Evolutionary conservation across 139 green algal species (phyloP), one percentile per base, ranked within the genome.

Genomic region (Auxenochlorella pyrenoidosa): DNA sequence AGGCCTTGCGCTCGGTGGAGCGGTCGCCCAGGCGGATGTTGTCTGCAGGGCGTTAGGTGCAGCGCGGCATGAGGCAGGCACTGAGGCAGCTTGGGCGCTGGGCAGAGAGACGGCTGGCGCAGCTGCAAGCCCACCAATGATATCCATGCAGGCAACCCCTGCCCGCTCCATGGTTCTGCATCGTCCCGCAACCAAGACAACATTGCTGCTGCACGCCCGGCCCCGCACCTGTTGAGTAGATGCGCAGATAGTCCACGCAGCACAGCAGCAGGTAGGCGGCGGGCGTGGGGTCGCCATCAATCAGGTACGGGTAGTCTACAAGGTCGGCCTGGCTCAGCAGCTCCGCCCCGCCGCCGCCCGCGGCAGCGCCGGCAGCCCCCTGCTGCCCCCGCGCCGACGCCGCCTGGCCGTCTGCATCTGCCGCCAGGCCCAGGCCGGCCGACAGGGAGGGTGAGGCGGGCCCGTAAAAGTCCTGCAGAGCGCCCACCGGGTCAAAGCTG

Each of bases 1-100:
- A 77, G 5, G 83, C 82, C 82, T 93, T 94, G 43, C 84, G 88
- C 68, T 88, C 47, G 6, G 90, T 93, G 41, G 66, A 89, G 66
- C 91, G 80, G 72, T 92, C 89, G 24, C 85, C 88, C 34, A 83
- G 34, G 26, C 86, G 76, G 40, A 94, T 41, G 71, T 84, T 88
- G 36, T 92, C 90, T 77, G 82, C 63, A 68, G 12, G 47, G 51
- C 54, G 24, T 54, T 32, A 32, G 40, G 80, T 30, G 12, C 51
- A 83, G 32, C 16, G 36, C 34, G 36, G 40, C 10, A 60, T 21
- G 36, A 1, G 28, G 36, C 59, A 68, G 59, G 21, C 54, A 63
- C 54, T 8, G 54, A 63, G 22, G 54, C 47, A 18, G n/a, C n/a
- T n/a, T n/a, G n/a, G n/a, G n/a, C n/a, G n/a, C n/a, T n/a, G n/a